Evolutionary conservation across 148 eudicot species (phyloP), one percentile per base, ranked within the genome.

Genomic region (Suaeda aralocaspica): DNA sequence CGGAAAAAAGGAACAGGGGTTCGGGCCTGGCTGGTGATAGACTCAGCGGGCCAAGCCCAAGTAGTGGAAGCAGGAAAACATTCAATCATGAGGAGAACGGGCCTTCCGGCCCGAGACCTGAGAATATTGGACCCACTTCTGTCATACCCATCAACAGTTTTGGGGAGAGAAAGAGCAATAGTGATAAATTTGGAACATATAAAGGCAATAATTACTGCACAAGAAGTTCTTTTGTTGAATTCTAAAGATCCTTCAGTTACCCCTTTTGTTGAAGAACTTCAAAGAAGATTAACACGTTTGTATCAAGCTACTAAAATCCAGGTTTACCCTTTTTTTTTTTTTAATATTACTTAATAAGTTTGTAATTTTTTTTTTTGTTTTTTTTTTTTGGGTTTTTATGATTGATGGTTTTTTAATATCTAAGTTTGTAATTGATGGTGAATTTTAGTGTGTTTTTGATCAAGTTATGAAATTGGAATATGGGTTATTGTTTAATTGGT

Each of bases 171-270:
- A 68, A 83, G 89, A 41, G 98, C 98, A 9, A 91, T 94, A 14
- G 98, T 94, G 10, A 94, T 94, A 64, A 94, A 94, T 71, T 69
- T 94, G 73, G 97, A 94, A 81, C 98, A 94, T 70, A 91, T 94
- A 3, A 94, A 93, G 68, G 98, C 98, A 0, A 94, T 94, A 0
- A 91, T 94, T 44, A 94, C 98, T 11, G 92, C 96, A 6, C 97
- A 94, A 36, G 98, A 93, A 71, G 97, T 91, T 19, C 73, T 94
- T 59, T 67, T 94, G 80, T 78, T 91, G 28, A 94, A 94, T 80
- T 87, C 92, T 21, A 86, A 81, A 42, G 98, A 94, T 70, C 98
- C 98, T 39, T 84, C 91, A 31, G 97, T 94, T 45, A 73, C 67
- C 51, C 97, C 98, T 12, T 91, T 94, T 51, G 96, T 91, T 46